These are phyloP conservation scores for Botryobasidium botryosum DNA, from an alignment of 768 basidiomycete species.

Conservation along the genomic window DNA sequence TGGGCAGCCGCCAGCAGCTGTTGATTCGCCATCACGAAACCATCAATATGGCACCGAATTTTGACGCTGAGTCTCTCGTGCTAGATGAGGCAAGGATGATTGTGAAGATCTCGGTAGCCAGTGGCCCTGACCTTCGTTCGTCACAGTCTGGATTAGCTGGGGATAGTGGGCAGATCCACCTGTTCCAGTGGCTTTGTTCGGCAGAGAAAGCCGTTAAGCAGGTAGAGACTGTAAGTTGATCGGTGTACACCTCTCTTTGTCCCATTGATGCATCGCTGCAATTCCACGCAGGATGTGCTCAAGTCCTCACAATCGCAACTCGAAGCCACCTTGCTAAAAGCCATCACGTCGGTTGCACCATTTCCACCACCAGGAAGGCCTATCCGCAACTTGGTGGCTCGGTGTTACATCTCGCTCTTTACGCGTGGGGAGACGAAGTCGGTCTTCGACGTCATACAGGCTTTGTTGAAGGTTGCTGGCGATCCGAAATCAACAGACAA, in stretches of 20 bases:
- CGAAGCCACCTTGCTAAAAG: constrained; percentile 46
- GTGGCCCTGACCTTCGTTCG: not conserved
- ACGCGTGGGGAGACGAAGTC: constrained; percentile 65
- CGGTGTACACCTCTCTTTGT: constrained; percentile 16
- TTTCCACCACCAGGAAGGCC: constrained; percentile 82
- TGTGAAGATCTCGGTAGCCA: not conserved
- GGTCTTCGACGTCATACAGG: constrained; percentile 73
- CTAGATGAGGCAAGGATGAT: not conserved
- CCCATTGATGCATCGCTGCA: not conserved
- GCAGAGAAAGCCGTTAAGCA: constrained; percentile 44
- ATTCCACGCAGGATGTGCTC: constrained; percentile 37
- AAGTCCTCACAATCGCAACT: constrained; percentile 45
- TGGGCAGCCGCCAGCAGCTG: no score
- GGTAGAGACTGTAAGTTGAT: constrained; percentile 34
- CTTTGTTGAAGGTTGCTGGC: constrained; percentile 52
- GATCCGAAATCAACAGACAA: constrained; percentile 53
- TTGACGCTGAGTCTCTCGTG: not conserved
- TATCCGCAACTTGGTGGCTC: constrained; percentile 55
- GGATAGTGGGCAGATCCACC: constrained; percentile 65
- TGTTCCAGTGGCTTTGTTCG: constrained; percentile 68
- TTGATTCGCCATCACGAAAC: not conserved
- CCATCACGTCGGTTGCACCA: constrained; percentile 42
- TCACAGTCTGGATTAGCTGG: constrained; percentile 44
- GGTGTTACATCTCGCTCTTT: constrained; percentile 63
- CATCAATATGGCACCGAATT: not conserved